Base-by-base conservation (phyloP, 345 rosid genomes). In the Aurinia saxatilis region DNA sequence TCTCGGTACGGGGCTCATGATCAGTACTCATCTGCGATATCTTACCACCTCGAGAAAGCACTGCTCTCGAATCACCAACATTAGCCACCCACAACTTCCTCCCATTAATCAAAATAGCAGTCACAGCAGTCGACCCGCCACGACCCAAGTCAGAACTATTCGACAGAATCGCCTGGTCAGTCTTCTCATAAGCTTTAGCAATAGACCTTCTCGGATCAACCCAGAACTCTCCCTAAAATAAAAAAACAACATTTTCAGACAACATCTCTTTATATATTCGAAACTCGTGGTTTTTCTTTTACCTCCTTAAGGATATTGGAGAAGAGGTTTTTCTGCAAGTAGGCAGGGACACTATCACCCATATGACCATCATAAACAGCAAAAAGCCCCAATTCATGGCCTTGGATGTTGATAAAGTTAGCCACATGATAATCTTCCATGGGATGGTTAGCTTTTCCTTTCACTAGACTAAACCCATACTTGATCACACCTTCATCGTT, bases 341-440 rank as follows among this genome's bases (percentile, higher is more conserved):
- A 87, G 25, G 86, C 63, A 41, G 95, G 85, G 39, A 87, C 86
- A 53, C 50, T 62, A 61, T 78, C 77, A 71, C 95, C 95, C 80
- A 84, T 72, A 71, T 87, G 95, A 50, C 95, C 95, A 68, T 87
- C 95, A 34, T 78, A 87, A 51, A 87, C 80, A 9, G 95, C 95
- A 39, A 87, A 87, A 0, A 87, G 72, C 38, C 95, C 95, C 19
- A 87, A 63, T 40, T 87, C 91, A 17, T 78, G 87, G 21, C 44
- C 87, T 62, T 84, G 70, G 53, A 68, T 45, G 48, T 79, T 80
- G 71, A 75, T 23, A 47, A 84, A 84, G 73, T 87, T 81, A 6
- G 95, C 86, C 5, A 84, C 90, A 66, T 82, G 86, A 72, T 74
- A 87, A 74, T 87, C 95, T 62, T 87, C 95, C 95, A 87, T 87